These are phyloP conservation scores for Mortierella sp. DNA, from an alignment of 371 early-diverging fungal species.

Conservation along the genomic window DNA sequence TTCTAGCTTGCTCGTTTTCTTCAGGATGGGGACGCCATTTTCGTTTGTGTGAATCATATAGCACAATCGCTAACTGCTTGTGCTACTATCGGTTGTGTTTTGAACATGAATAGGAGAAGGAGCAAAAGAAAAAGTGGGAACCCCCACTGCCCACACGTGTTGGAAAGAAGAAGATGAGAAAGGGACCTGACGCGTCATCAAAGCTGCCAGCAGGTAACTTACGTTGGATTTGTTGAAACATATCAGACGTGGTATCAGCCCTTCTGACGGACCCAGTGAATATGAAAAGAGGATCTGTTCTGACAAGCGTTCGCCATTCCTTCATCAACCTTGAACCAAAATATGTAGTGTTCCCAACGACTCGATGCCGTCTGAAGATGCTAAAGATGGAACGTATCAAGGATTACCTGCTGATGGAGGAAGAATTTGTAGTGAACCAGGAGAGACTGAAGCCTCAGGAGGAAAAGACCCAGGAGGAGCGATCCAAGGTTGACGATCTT, in stretches of 20 bases:
- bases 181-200: conserved; percentile 93
- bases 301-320: background rate
- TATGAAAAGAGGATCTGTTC: background rate
- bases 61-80: background rate
- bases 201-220: conserved; percentile 91
- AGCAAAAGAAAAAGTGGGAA: conserved; percentile 98
- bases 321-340: no score
- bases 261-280: background rate
- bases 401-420: conserved; percentile 98
- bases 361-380: conserved; percentile 96
- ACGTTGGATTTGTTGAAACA: background rate
- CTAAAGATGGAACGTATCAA: conserved; percentile 97
- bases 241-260: background rate
- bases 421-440: conserved; percentile 98
- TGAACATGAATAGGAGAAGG: conserved; percentile 67
- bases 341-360: conserved; percentile 91
- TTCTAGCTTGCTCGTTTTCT: background rate
- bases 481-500: conserved; percentile 97
- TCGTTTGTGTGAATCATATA: background rate
- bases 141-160: conserved; percentile 98
- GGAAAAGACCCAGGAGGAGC: conserved; percentile 93
- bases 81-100: background rate
- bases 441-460: conserved; percentile 97
- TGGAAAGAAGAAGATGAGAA: conserved; percentile 95
- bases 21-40: background rate